phyloP scores from a whole-genome alignment of 2,329 filamentous ascomycete species.

The Fusarium sp. region DNA sequence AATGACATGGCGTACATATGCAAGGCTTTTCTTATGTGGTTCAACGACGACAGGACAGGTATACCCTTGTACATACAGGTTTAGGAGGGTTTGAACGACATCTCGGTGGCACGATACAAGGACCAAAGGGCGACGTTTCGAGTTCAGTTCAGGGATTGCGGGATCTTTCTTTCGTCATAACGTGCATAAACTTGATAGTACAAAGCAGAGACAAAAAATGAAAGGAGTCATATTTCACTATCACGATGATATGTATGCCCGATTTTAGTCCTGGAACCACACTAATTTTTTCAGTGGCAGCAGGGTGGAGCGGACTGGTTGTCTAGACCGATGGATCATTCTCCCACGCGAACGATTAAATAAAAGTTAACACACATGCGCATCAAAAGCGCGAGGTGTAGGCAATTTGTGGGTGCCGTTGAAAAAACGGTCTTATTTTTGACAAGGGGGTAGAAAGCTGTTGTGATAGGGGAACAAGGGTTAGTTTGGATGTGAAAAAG shows the following conservation, averaged over 20 bases:
- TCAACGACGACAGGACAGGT: constrained; percentile 22
- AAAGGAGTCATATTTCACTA: constrained; percentile 6
- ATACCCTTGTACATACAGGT: constrained; percentile 22
- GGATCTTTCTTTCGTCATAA: constrained; percentile 10
- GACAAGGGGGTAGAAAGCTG: neutral
- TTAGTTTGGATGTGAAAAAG: neutral
- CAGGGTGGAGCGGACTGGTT: constrained; percentile 73
- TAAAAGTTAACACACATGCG: constrained; percentile 66
- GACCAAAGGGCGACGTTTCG: neutral
- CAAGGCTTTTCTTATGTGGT: constrained; percentile 17
- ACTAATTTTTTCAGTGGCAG: constrained; percentile 59
- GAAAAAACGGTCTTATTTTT: constrained; percentile 33
- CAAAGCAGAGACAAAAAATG: neutral
- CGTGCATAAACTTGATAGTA: constrained; percentile 1
- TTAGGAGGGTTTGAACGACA: constrained; percentile 5
- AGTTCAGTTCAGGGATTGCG: neutral
- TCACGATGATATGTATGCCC: constrained; percentile 55
- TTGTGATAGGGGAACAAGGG: neutral
- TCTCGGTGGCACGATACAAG: neutral
- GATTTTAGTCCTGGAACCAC: constrained; percentile 69
- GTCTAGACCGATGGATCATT: constrained; percentile 69
- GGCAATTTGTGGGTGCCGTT: constrained; percentile 64
- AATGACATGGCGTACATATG: constrained; percentile 32
- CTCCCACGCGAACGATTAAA: constrained; percentile 67
- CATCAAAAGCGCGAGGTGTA: constrained; percentile 67